Evolutionary conservation across 2,329 filamentous ascomycete species (phyloP), one percentile per base, ranked within the genome.

Genomic region (Berkeleyomyces rouxiae): DNA sequence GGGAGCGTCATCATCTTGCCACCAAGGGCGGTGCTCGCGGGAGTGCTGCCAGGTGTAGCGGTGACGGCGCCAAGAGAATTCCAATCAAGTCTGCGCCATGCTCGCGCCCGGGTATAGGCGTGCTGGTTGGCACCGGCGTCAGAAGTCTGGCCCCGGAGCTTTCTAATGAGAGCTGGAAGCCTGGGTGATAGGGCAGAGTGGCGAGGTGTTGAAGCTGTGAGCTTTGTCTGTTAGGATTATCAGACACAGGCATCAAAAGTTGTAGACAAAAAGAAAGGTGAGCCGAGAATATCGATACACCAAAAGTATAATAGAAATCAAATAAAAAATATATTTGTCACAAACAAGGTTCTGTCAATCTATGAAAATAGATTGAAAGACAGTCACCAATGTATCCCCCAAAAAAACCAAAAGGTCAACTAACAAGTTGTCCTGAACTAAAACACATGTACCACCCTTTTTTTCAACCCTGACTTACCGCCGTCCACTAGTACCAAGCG

Each of bases 251-350:
- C 7, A 49, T 49, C 46, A 11, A 53, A 36, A 37, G n/a, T 1
- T 13, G n/a, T 36, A 5, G 7, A 53, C 11, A 10, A 39, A 55
- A 37, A n/a, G 16, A 53, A 53, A 53, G 5, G 23, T 23, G 23
- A 58, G 31, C 7, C 13, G 61, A 74, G 71, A 59, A 59, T 43
- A 58, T 40, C 13, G 36, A 23, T 13, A 58, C 7, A 44, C 6
- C 6, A 59, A 44, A 23, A 33, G 23, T 23, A 23, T 23, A 59
- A 59, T 13, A 36, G 49, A 53, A 37, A 55, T 55, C 36, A 59
- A n/a, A 43, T 31, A 42, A 42, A 16, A 9, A 59, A 44, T 13
- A 36, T 31, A 33, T 58, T 59, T 47, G 49, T 11, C 31, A 40
- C 23, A 40, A 31, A 36, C 37, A 39, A 59, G 44, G 7, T 10